Evolutionary conservation across 163 green algal species (phyloP), one percentile per base, ranked within the genome.

Genomic region (Chlorella variabilis): DNA sequence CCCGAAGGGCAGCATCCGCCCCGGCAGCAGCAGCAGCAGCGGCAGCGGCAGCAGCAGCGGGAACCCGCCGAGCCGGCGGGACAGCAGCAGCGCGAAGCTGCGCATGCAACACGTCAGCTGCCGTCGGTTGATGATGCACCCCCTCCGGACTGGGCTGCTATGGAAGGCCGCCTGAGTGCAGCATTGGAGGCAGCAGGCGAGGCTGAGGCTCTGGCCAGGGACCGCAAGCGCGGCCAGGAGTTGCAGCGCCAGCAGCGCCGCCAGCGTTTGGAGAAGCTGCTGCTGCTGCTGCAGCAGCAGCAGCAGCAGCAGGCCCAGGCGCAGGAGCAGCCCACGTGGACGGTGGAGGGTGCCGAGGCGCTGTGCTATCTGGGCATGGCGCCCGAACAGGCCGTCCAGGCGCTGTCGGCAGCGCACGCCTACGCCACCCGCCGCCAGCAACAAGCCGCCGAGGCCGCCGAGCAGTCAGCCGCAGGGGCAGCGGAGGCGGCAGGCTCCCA

Each of bases 291-390:
- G 59, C 59, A 67, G n/a, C 59, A 67, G 59, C n/a, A 38, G 59
- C n/a, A 3, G 59, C 27, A 7, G 59, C 59, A 67, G 5, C n/a
- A 27, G n/a, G 23, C 7, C 20, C 59, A 67, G 18, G 59, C 54
- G 54, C 54, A 63, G 54, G 9, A 63, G 39, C 48, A 70, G 56
- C 38, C 54, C 1, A 20, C 34, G 21, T 80, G 73, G 73, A 31
- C 3, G 5, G 29, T 80, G 0, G 73, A 80, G 25, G 56, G 54
- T 8, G 73, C 73, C 29, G 73, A 80, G 73, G 56, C 41, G 36
- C 56, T 80, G 36, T 70, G 54, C n/a, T 11, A 20, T 7, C 25
- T 80, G 18, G 73, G 73, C 27, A 31, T 80, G 73, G 4, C 36
- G 18, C 36, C 73, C 4, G 73, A 80, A n/a, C n/a, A 70, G 38